phyloP scores from a whole-genome alignment of 768 basidiomycete species.

The Boletus reticuloceps region DNA sequence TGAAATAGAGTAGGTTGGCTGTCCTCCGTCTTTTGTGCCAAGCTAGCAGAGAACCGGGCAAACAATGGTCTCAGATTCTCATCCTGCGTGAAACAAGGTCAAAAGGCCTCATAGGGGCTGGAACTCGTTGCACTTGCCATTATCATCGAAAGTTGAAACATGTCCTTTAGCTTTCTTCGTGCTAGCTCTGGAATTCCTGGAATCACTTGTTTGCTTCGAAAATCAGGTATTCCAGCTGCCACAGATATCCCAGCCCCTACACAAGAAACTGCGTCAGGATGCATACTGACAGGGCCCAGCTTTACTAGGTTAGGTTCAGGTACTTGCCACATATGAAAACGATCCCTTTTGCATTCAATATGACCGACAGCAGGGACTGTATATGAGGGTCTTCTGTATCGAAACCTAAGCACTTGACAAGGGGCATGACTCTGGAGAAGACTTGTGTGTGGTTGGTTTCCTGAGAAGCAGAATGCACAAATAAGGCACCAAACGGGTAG shows the following conservation, averaged over 20 bases:
- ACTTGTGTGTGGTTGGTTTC: too few species aligned
- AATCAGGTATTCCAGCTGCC: constrained; percentile 11
- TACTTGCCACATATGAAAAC: constrained; percentile 12
- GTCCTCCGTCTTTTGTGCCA: too few species aligned
- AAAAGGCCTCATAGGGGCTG: too few species aligned
- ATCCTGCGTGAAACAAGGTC: too few species aligned
- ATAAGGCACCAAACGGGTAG: too few species aligned
- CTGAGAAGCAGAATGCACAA: too few species aligned
- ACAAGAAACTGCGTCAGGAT: neutral
- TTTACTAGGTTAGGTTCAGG: neutral
- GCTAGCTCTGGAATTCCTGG: neutral
- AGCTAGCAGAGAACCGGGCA: too few species aligned
- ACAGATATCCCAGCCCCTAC: constrained; percentile 10
- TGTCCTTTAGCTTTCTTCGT: constrained; percentile 8
- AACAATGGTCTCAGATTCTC: too few species aligned
- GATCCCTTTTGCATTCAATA: constrained; percentile 3
- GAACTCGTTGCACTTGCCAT: neutral
- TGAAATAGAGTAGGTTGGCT: too few species aligned
- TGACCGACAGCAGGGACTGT: neutral
- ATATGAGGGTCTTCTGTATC: neutral
- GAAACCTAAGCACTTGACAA: neutral
- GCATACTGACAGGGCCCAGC: too few species aligned
- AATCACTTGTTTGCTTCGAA: constrained; percentile 1
- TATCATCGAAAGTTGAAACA: constrained; percentile 9
- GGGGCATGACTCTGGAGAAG: too few species aligned